phyloP scores from a whole-genome alignment of 1,284 basidiomycete genomes.

The Hypsizygus ulmarius region DNA sequence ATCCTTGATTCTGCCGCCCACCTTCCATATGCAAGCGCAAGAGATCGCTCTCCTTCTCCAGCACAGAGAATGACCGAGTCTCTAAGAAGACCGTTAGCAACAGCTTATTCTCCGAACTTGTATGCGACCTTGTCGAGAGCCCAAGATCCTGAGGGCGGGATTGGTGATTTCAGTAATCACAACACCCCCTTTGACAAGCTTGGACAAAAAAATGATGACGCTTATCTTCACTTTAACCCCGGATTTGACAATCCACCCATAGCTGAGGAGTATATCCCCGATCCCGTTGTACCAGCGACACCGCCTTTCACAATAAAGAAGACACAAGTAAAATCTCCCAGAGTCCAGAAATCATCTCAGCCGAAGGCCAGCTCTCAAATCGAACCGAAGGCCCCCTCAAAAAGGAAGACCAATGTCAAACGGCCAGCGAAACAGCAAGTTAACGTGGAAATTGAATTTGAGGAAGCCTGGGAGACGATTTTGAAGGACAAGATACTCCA shows the following conservation, averaged over 20 bases:
- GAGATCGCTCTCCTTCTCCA: slow-evolving; percentile 16
- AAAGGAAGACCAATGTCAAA: neutral
- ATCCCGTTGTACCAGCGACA: neutral
- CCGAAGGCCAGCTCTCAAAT: neutral
- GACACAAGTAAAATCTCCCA: neutral
- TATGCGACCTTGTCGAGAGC: slow-evolving; percentile 1
- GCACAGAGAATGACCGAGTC: slow-evolving; percentile 2
- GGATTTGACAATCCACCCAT: slow-evolving; percentile 12
- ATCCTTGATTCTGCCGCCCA: slow-evolving; percentile 6
- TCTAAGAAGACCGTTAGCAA: neutral
- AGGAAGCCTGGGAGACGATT: slow-evolving; percentile 39
- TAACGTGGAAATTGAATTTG: slow-evolving; percentile 22
- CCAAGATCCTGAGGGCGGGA: neutral
- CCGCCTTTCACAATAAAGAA: neutral
- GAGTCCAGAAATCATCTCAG: neutral
- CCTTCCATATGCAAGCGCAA: slow-evolving; percentile 16
- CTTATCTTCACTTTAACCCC: slow-evolving; percentile 38
- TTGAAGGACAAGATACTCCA: slow-evolving; percentile 43
- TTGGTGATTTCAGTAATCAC: neutral
- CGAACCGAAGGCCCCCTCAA: neutral
- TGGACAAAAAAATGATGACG: slow-evolving; percentile 26
- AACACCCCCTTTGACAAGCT: slow-evolving; percentile 8
- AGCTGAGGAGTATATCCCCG: slow-evolving; percentile 12
- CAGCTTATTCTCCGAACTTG: neutral
- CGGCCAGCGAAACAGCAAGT: slow-evolving; percentile 3